Evolutionary conservation across 352 stramenopile genomes (phyloP), one percentile per base, ranked within the genome.

Genomic region (Globisporangium nunn): DNA sequence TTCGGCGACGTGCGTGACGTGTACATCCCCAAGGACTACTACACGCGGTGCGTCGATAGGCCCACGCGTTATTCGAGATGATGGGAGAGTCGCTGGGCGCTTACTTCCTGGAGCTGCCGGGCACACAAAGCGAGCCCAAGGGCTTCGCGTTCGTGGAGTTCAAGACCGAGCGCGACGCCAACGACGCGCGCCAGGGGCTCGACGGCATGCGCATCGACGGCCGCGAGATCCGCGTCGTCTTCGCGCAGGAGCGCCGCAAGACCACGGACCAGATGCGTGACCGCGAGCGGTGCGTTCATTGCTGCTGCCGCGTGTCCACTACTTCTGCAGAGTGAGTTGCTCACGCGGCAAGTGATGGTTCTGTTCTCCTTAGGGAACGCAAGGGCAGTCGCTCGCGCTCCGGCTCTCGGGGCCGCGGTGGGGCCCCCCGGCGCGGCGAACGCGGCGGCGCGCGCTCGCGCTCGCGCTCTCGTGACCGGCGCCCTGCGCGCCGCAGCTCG

Each of bases 61-160:
- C 23, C 23, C 23, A 6, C 35, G 12, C n/a, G 29, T 1, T 40
- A 8, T 41, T 1, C 55, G n/a, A 31, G 51, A 23, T 46, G 30
- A 37, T 37, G 33, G 33, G 33, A 37, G 33, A 37, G 33, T 5
- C 33, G 33, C 0, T 23, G 23, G 23, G 23, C 23, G 23, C 23
- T 23, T 23, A 23, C 23, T 23, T 23, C 23, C 23, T 23, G 23
- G 23, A 23, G 23, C 23, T 23, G 23, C 23, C 23, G 23, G 23
- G 35, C 8, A 11, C 35, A 11, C 39, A n/a, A 47, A 93, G 82
- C 58, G 82, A 97, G 56, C 74, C 89, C n/a, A 97, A 97, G 68
- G 94, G 92, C 23, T 98, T 98, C 79, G 92, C 94, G 0, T 98
- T 98, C 59, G 91, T 98, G 61, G 94, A 98, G 66, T 97, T 97